phyloP scores from a whole-genome alignment of 208 protist genomes.

The Trypanosoma scelopori region DNA sequence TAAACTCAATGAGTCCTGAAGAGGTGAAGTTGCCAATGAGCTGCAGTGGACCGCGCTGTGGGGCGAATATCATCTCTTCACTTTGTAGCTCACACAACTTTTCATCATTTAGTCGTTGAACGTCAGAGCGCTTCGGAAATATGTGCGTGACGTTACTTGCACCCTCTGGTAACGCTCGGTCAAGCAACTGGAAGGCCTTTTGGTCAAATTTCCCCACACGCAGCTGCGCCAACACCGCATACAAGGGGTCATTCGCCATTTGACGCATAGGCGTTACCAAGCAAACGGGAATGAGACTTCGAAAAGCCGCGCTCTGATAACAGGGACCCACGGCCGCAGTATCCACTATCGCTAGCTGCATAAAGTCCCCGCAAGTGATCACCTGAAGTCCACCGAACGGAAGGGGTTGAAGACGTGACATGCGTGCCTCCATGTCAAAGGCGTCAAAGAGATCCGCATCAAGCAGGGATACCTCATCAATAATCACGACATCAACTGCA shows the following conservation, averaged over 20 bases:
- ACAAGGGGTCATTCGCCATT: slow-evolving; percentile 45
- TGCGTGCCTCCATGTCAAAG: slow-evolving; percentile 79
- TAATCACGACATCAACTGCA: slow-evolving; percentile 87
- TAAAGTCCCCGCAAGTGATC: slow-evolving; percentile 91
- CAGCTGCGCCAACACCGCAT: slow-evolving; percentile 54
- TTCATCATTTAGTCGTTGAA: slow-evolving; percentile 68
- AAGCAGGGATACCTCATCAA: slow-evolving; percentile 93
- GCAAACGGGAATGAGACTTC: slow-evolving; percentile 50
- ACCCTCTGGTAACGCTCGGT: slow-evolving; percentile 52
- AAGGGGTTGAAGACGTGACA: slow-evolving; percentile 53
- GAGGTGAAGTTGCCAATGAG: slow-evolving; percentile 67
- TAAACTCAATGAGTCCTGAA: slow-evolving; percentile 51
- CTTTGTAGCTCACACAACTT: slow-evolving; percentile 68
- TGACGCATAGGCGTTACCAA: slow-evolving; percentile 87
- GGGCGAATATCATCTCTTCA: slow-evolving; percentile 62
- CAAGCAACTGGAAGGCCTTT: slow-evolving; percentile 39
- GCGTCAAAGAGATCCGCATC: slow-evolving; percentile 76
- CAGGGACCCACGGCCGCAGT: slow-evolving; percentile 33
- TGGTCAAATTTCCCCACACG: slow-evolving; percentile 62
- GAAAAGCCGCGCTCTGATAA: slow-evolving; percentile 62
- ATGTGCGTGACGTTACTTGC: slow-evolving; percentile 72
- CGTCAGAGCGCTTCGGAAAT: slow-evolving; percentile 74
- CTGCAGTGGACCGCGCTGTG: slow-evolving; percentile 75
- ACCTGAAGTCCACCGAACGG: slow-evolving; percentile 92
- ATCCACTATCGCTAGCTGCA: slow-evolving; percentile 75